Conservation (phyloP, 2,329 filamentous ascomycete genomes). For the Colletotrichum camelliae region DNA sequence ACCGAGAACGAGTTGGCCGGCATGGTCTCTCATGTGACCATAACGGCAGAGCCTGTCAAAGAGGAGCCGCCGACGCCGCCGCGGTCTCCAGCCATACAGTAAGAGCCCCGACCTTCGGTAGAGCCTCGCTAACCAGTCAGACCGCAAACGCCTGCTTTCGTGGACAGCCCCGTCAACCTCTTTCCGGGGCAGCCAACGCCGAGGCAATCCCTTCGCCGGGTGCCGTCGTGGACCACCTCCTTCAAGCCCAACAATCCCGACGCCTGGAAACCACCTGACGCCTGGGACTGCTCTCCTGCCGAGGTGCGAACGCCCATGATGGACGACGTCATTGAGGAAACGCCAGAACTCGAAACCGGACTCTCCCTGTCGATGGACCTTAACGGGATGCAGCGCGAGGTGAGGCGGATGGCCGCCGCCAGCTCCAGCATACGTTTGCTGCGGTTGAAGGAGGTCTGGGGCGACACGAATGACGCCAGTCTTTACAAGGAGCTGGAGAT, state of each 20-base stretch:
- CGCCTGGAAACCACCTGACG: conserved; percentile 50
- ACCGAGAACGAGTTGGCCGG: conserved; percentile 38
- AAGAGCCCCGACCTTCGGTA: conserved; percentile 10
- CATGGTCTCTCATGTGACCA: conserved; percentile 40
- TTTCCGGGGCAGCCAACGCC: conserved; percentile 11
- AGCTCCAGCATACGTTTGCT: conserved; percentile 56
- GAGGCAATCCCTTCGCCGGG: conserved; percentile 1
- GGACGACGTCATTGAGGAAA: conserved; percentile 26
- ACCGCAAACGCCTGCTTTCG: not conserved
- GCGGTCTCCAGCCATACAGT: conserved; percentile 34
- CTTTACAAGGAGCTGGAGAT: conserved; percentile 57
- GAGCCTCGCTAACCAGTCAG: not conserved
- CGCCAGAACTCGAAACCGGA: conserved; percentile 18
- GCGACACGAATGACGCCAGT: conserved; percentile 47
- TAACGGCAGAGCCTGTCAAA: conserved; percentile 35
- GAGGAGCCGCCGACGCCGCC: conserved; percentile 32
- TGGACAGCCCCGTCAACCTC: conserved; percentile 21
- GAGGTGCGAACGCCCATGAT: conserved; percentile 22
- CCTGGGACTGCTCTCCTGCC: conserved; percentile 43
- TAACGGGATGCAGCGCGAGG: conserved; percentile 53
- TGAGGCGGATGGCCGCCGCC: conserved; percentile 60
- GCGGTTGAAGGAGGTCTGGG: conserved; percentile 59
- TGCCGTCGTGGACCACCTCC: conserved; percentile 25
- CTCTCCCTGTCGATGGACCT: conserved; percentile 30
- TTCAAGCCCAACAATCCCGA: conserved; percentile 42